Conservation (phyloP, 225 moss, liverwort and hornwort genomes). For the Sphagnum tenellum region DNA sequence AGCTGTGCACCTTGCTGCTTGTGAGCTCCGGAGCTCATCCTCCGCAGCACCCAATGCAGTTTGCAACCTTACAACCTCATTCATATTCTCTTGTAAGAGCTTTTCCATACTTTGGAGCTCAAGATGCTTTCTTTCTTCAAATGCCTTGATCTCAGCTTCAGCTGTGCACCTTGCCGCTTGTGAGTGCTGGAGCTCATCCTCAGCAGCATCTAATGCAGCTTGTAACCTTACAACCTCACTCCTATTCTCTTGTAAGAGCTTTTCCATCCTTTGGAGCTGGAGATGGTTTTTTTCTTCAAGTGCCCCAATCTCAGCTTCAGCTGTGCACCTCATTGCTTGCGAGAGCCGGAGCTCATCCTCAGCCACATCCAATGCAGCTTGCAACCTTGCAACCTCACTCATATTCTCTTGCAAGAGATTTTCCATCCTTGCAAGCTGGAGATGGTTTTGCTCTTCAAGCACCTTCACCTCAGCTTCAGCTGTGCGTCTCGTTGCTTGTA, state of each 20-base stretch:
- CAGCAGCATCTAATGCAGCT: constrained; percentile 6
- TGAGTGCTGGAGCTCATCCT: constrained; percentile 8
- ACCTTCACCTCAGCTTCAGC: too few species aligned
- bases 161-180: neutral
- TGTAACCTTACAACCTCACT: constrained; percentile 6
- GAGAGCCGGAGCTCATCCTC: too few species aligned
- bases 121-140: too few species aligned
- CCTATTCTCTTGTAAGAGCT: constrained; percentile 1
- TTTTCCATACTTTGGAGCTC: constrained; percentile 5
- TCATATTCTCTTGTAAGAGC: constrained; percentile 1
- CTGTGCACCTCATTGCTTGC: too few species aligned
- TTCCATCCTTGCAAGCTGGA: too few species aligned
- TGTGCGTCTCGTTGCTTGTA: too few species aligned
- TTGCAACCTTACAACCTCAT: constrained; percentile 1
- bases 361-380: too few species aligned
- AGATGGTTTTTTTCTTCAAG: too few species aligned
- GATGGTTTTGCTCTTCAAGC: too few species aligned
- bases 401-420: too few species aligned
- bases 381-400: too few species aligned
- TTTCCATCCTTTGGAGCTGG: constrained; percentile 3
- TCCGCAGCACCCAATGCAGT: constrained; percentile 7
- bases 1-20: neutral
- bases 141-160: neutral
- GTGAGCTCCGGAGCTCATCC: constrained; percentile 8
- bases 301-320: too few species aligned